Percentiles rank a stretch among this genome's conserved stretches.
phyloP scores from a whole-genome alignment of 305 asterid genomes.

The Stenogyne calaminthoides region DNA sequence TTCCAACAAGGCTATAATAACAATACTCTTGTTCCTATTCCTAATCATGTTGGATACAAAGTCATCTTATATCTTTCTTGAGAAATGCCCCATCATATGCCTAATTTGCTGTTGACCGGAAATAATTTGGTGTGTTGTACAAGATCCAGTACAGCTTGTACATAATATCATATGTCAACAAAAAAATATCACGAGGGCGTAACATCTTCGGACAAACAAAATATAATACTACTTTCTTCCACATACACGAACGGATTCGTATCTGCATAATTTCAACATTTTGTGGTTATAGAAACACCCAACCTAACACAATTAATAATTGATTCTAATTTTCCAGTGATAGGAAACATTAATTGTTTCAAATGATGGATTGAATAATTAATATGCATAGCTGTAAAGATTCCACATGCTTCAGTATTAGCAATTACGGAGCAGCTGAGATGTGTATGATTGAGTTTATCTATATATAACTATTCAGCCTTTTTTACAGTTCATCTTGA shows the following conservation, averaged over 20 bases:
- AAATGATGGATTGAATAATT: no score
- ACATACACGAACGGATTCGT: neutral
- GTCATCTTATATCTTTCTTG: no score
- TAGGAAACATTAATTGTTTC: neutral
- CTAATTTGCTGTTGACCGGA: no score
- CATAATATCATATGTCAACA: neutral
- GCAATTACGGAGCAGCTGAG: neutral
- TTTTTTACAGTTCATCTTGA: neutral
- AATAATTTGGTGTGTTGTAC: neutral
- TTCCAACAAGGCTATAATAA: no score
- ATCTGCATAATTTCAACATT: neutral
- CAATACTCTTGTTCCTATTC: no score
- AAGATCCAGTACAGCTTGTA: neutral
- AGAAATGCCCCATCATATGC: no score
- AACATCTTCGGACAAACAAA: neutral
- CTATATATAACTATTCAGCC: slow-evolving; percentile 4
- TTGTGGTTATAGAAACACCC: neutral
- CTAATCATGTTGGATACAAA: no score
- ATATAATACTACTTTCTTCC: neutral
- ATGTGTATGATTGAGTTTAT: slow-evolving; percentile 23
- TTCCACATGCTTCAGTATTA: no score
- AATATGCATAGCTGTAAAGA: slow-evolving; percentile 8
- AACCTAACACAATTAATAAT: no score
- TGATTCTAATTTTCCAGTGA: no score
- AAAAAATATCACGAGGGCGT: neutral